Evolutionary conservation across 768 basidiomycete species (phyloP), one percentile per base, ranked within the genome.

Genomic region (Trametes cinnabarina): DNA sequence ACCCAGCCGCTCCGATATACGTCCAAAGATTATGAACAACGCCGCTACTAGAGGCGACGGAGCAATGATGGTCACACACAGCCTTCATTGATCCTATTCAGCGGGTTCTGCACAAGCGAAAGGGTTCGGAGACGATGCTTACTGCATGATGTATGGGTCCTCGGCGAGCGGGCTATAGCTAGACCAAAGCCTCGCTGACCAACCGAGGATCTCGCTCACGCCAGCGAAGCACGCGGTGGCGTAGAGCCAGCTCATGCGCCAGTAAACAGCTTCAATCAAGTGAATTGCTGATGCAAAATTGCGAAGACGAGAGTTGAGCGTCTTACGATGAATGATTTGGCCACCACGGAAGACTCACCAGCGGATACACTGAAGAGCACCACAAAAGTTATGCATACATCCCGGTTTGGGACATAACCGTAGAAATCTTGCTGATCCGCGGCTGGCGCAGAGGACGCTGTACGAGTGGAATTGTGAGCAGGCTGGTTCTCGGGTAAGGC

Each of bases 11-110:
- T 58, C 63, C 41, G 84, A 79, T 41, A 84, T 71, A 30, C 69
- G 65, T 2, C 84, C 83, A 14, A 86, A 72, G 19, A 84, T 76
- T 34, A 84, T 74, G 66, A 86, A 88, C 57, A 82, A 80, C 2
- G 83, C 82, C 0, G 84, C 84, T 11, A 81, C 69, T 19, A 83
- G 70, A 22, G 82, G 84, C 0, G 82, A 81, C 1, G 84, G 84
- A 1, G 77, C 78, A 30, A 85, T 72, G 63, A 87, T 83, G 4
- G 79, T 79, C 10, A 12, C 73, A 70, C 11, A 73, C 68, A 26
- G 82, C 79, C 69, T 82, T n/a, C n/a, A n/a, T n/a, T n/a, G n/a
- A n/a, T n/a, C n/a, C n/a, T n/a, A n/a, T n/a, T n/a, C n/a, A 34
- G 34, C 34, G 34, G 8, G 14, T 7, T 34, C 34, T 34, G 34